Conservation (phyloP, 768 basidiomycete species). For the Xerocomus potaroensis region DNA sequence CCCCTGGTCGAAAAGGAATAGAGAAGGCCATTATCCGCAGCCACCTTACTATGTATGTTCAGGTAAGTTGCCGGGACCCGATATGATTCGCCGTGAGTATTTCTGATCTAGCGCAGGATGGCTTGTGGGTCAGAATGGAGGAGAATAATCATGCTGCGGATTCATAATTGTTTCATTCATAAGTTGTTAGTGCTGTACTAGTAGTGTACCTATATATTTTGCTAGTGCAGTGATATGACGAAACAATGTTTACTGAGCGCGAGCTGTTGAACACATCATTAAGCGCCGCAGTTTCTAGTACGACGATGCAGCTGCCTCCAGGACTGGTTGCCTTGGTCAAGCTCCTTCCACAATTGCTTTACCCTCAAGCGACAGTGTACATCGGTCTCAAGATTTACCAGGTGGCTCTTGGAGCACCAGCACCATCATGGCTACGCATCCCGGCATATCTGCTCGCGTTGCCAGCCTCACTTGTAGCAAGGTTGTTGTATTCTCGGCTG, state of each 20-base stretch:
- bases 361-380: conserved; percentile 17
- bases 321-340: conserved; percentile 31
- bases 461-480: conserved; percentile 15
- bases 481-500: conserved; percentile 40
- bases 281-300: not conserved
- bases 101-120: conserved; percentile 10
- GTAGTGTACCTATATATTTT: no score
- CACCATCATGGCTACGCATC: conserved; percentile 11
- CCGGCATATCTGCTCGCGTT: conserved; percentile 24
- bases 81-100: no score
- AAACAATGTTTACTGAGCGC: no score
- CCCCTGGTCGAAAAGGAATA: conserved; percentile 33
- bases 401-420: not conserved
- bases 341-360: conserved; percentile 26
- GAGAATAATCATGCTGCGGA: no score
- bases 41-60: conserved; percentile 42
- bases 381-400: conserved; percentile 10
- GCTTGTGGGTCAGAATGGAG: conserved; percentile 25
- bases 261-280: not conserved
- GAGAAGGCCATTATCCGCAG: conserved; percentile 39
- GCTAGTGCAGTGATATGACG: no score
- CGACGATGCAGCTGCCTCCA: conserved; percentile 26
- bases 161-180: no score
- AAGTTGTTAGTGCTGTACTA: no score
- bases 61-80: no score